phyloP scores from a whole-genome alignment of 768 basidiomycete genomes.

The Pisolithus sp. region DNA sequence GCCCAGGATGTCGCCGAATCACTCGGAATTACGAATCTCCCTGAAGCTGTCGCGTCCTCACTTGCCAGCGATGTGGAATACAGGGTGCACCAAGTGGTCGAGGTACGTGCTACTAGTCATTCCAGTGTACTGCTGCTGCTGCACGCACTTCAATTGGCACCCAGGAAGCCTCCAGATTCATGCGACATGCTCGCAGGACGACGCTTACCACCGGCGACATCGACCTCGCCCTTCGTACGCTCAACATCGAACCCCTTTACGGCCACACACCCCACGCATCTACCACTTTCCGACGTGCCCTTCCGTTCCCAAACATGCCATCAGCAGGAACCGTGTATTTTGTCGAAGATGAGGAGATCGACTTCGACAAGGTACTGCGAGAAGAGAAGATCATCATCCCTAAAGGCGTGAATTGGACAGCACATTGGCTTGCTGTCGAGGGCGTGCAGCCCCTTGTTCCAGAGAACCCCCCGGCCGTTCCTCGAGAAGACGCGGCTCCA shows the following conservation, averaged over 20 bases:
- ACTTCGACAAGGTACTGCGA: slow-evolving; percentile 85
- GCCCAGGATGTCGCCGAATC: slow-evolving; percentile 87
- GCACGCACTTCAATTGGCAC: not conserved
- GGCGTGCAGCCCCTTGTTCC: slow-evolving; percentile 96
- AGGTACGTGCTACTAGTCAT: slow-evolving; percentile 42
- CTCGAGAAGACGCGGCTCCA: slow-evolving; percentile 42
- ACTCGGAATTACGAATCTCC: slow-evolving; percentile 64
- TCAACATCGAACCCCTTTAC: slow-evolving; percentile 95
- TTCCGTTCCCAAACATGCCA: slow-evolving; percentile 36
- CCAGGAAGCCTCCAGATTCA: slow-evolving; percentile 90
- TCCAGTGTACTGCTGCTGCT: not conserved
- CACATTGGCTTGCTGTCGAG: slow-evolving; percentile 98
- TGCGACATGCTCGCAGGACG: slow-evolving; percentile 90
- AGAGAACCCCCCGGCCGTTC: slow-evolving; percentile 86
- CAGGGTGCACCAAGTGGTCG: slow-evolving; percentile 88
- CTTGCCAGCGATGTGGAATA: slow-evolving; percentile 97
- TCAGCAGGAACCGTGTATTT: slow-evolving; percentile 77
- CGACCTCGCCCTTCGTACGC: slow-evolving; percentile 86
- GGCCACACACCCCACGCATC: slow-evolving; percentile 39
- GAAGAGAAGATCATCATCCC: slow-evolving; percentile 82
- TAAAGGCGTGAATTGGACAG: slow-evolving; percentile 78
- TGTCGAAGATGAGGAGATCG: slow-evolving; percentile 95
- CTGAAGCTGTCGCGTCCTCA: slow-evolving; percentile 73
- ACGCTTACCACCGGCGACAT: slow-evolving; percentile 86
- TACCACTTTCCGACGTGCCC: slow-evolving; percentile 38